Conservation (phyloP, 495 filamentous ascomycete species). For the Niebla homalea region DNA sequence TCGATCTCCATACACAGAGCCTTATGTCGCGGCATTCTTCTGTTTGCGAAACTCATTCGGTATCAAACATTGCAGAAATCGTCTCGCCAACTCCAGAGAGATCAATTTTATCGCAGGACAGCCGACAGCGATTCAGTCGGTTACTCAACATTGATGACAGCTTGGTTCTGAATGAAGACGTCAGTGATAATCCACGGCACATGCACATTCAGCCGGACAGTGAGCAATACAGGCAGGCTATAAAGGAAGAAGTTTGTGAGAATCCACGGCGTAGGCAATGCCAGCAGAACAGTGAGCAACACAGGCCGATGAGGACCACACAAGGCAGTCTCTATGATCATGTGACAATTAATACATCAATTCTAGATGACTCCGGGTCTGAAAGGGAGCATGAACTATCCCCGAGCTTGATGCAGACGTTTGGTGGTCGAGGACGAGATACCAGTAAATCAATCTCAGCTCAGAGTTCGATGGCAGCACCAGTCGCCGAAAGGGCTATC, state of each 20-base stretch:
- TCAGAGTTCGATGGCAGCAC: no score
- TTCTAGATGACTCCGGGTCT: neutral
- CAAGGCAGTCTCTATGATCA: neutral
- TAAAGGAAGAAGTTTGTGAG: neutral
- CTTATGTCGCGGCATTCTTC: no score
- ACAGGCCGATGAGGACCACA: no score
- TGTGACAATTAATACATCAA: neutral
- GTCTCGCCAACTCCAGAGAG: constrained; percentile 17
- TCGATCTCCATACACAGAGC: no score
- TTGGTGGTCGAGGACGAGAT: neutral
- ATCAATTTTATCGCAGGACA: constrained; percentile 13
- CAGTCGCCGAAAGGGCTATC: no score
- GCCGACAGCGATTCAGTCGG: constrained; percentile 16
- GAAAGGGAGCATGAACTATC: neutral
- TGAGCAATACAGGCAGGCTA: neutral
- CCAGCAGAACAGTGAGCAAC: no score
- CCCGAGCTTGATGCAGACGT: neutral
- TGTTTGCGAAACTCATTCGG: constrained; percentile 4
- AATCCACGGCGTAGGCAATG: no score
- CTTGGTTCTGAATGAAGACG: neutral
- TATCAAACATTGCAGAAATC: constrained; percentile 10
- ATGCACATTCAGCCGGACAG: no score
- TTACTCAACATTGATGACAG: constrained; percentile 17
- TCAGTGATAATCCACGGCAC: neutral
- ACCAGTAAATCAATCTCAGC: no score